Evolutionary conservation across 1,284 basidiomycete genomes (phyloP).

Genomic region (Sutorius eximius): DNA sequence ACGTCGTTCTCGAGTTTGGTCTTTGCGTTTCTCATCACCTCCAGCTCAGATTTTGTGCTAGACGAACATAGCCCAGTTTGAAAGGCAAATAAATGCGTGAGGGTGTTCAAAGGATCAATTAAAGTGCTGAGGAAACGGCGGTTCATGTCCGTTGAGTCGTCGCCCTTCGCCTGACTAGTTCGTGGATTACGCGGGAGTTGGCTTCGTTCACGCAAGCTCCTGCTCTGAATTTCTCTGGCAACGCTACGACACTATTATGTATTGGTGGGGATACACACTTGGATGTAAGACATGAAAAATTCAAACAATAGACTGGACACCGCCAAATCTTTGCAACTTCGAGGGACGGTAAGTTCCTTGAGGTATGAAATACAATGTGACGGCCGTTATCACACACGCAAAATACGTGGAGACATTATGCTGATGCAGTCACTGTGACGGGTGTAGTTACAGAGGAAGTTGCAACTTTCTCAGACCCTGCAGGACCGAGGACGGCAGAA

Average conservation of each 20-base stretch:
- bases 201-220: no score
- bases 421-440: slow-evolving; percentile 15
- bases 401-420: slow-evolving; percentile 12
- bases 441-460: slow-evolving; percentile 4
- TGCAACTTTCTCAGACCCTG: slow-evolving; percentile 1
- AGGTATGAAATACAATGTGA: background rate
- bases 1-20: background rate
- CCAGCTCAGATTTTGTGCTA: background rate
- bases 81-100: background rate
- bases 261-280: background rate
- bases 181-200: no score
- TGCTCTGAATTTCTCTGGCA: background rate
- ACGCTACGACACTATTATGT: background rate
- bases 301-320: background rate
- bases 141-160: no score
- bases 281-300: background rate
- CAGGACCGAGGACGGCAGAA: slow-evolving; percentile 3
- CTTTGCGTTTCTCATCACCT: background rate
- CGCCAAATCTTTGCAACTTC: background rate
- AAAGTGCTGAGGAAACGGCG: background rate
- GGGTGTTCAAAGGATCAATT: background rate
- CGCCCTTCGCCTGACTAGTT: background rate
- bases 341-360: background rate
- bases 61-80: background rate
- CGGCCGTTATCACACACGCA: background rate